A percentile compares a stretch with the other conserved stretches of the same genome.
These are phyloP conservation scores for Jamesozyma jinghongensis DNA, from an alignment of 805 yeast species.

Conservation along the genomic window DNA sequence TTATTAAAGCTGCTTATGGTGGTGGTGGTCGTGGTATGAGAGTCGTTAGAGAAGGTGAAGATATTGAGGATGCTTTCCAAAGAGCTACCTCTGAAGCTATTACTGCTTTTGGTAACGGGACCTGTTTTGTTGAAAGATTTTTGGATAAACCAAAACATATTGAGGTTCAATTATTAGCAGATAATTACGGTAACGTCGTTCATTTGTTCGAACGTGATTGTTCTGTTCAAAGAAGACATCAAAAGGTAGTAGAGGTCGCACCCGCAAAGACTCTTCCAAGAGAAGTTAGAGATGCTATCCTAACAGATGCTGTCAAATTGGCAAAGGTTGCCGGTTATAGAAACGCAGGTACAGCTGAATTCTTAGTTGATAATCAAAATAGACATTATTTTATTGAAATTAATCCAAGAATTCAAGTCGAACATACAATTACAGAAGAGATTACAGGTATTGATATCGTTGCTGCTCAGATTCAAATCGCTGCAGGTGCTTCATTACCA, in stretches of 20 bases:
- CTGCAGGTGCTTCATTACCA: slow-evolving; percentile 92
- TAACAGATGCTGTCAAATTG: slow-evolving; percentile 88
- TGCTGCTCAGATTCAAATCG: slow-evolving; percentile 97
- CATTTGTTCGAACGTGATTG: slow-evolving; percentile 97
- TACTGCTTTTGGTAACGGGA: slow-evolving; percentile 96
- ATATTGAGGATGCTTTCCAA: slow-evolving; percentile 78
- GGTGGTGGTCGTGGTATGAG: slow-evolving; percentile 99
- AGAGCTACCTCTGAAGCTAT: slow-evolving; percentile 93
- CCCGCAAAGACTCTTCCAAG: slow-evolving; percentile 88
- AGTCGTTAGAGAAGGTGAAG: slow-evolving; percentile 95
- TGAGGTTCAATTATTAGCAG: slow-evolving; percentile 94
- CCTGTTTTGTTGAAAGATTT: slow-evolving; percentile 95
- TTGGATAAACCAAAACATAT: slow-evolving; percentile 94
- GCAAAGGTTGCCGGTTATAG: slow-evolving; percentile 84
- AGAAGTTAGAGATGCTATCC: slow-evolving; percentile 80
- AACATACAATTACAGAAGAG: slow-evolving; percentile 97
- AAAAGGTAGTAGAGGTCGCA: slow-evolving; percentile 96
- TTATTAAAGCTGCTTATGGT: slow-evolving; percentile 97
- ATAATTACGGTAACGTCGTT: slow-evolving; percentile 85
- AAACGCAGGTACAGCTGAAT: slow-evolving; percentile 98
- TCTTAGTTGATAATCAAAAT: slow-evolving; percentile 84
- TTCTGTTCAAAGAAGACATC: slow-evolving; percentile 99
- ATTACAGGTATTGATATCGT: slow-evolving; percentile 97
- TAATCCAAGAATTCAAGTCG: slow-evolving; percentile 97
- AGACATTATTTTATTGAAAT: slow-evolving; percentile 97